A percentile compares a stretch with the other conserved stretches of the same genome.
These are phyloP conservation scores for Plicaturopsis crispa DNA, from an alignment of 768 basidiomycete genomes.

Conservation along the genomic window DNA sequence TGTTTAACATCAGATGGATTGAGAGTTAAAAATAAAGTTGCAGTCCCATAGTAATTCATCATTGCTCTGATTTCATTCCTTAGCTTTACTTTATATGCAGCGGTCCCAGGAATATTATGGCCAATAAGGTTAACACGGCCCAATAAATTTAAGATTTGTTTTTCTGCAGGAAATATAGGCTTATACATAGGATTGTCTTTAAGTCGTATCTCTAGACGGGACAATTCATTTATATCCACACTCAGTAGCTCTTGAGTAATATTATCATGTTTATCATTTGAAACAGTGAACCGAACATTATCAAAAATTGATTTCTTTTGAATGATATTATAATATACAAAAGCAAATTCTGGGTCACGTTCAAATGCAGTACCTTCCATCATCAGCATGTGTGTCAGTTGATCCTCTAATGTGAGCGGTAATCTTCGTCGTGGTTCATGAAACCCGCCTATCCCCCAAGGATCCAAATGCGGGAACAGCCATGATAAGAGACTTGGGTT, in stretches of 20 bases:
- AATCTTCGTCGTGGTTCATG: background rate
- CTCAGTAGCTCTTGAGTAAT: no score
- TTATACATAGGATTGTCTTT: no score
- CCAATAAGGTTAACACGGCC: constrained; percentile 13
- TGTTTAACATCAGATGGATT: constrained; percentile 37
- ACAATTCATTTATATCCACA: no score
- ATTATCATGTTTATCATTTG: no score
- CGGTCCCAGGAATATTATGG: constrained; percentile 18
- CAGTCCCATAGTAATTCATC: constrained; percentile 25
- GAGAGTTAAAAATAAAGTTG: constrained; percentile 35
- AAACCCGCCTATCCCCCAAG: constrained; percentile 9
- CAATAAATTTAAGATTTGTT: constrained; percentile 1
- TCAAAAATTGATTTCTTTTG: constrained; percentile 7
- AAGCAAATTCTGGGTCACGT: constrained; percentile 9
- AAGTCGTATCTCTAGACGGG: no score
- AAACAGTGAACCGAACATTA: no score
- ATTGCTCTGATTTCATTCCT: constrained; percentile 30
- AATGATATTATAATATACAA: constrained; percentile 9
- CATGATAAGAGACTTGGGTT: constrained; percentile 3
- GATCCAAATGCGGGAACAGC: constrained; percentile 10
- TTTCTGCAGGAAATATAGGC: no score
- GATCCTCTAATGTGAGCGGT: constrained; percentile 11
- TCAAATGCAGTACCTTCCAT: constrained; percentile 5
- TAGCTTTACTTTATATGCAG: constrained; percentile 17
- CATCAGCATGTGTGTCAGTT: constrained; percentile 6